A percentile compares a stretch with the other conserved stretches of the same genome.
phyloP scores from a whole-genome alignment of 2,329 filamentous ascomycete genomes.

The Cordyceps farinosa region DNA sequence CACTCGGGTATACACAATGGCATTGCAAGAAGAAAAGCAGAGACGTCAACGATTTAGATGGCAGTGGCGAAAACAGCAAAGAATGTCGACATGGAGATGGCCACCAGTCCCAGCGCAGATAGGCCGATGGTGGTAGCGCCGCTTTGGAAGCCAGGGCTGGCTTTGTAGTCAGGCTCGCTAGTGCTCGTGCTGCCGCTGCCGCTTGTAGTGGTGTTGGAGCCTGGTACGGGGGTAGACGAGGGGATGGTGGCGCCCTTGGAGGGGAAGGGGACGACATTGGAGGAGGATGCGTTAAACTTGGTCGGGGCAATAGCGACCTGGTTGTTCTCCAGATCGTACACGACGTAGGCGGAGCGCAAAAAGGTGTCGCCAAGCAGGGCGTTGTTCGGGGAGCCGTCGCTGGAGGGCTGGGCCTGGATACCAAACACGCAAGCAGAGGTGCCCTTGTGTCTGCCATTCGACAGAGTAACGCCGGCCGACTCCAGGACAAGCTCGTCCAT shows the following conservation, averaged over 20 bases:
- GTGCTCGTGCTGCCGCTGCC: constrained; percentile 8
- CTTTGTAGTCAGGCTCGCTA: constrained; percentile 23
- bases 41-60: not conserved
- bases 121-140: not conserved
- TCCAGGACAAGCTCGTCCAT: constrained; percentile 57
- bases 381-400: constrained; percentile 22
- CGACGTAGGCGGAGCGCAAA: constrained; percentile 57
- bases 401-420: constrained; percentile 46
- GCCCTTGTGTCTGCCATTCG: constrained; percentile 22
- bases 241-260: constrained; percentile 49
- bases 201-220: constrained; percentile 32
- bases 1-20: not conserved
- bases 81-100: not conserved
- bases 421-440: constrained; percentile 53
- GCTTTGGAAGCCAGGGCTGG: constrained; percentile 32
- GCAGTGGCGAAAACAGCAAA: not conserved
- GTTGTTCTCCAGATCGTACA: constrained; percentile 58
- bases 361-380: constrained; percentile 57
- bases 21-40: not conserved
- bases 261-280: constrained; percentile 48
- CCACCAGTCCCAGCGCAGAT: not conserved
- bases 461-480: constrained; percentile 29
- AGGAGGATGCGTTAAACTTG: constrained; percentile 50
- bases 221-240: constrained; percentile 43
- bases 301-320: constrained; percentile 53